Evolutionary conservation across 306 rosid genomes (phyloP), one percentile per base, ranked within the genome.

Genomic region (Ochetophila trinervis): DNA sequence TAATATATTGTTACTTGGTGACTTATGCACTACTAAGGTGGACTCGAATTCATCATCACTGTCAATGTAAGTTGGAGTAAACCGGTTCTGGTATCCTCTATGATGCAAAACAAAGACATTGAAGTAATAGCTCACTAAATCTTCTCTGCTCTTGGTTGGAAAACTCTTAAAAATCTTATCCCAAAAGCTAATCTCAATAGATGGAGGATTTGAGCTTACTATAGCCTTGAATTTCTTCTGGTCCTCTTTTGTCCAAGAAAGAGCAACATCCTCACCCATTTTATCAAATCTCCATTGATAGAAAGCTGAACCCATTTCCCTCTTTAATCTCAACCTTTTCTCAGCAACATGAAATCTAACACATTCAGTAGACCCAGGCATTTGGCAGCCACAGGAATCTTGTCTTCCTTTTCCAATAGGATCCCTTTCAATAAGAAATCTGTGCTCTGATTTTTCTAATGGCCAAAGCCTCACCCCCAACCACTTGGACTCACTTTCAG

Each of bases 341-440:
- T 90, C 91, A 12, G 76, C 36, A 66, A 83, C 63, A 57, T 93
- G 99, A 70, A 86, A 88, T 67, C 77, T 70, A 54, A 79, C 82
- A 74, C 99, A 93, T 44, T 83, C 82, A 19, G 67, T 63, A 53
- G 96, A 87, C 57, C 90, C 90, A 17, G 74, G 75, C 42, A 57
- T 74, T 34, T 53, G 60, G 27, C 97, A 93, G 60, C 88, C 91
- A 64, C 99, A 93, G 2, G 65, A 81, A 58, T 81, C 95, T 61
- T 78, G 86, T 73, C 99, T 82, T 60, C 96, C 99, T 79, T 73
- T 90, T 66, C 97, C 99, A 27, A 88, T 84, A 54, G 86, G 96
- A 40, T 90, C 88, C 76, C 95, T 83, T 78, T 86, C 88, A 42
- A 79, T 74, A 6, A 88, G 79, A 68, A 63, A 68, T 70, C 49